Evolutionary conservation across 768 basidiomycete species (phyloP).

Genomic region (Lactifluus hygrophoroides): DNA sequence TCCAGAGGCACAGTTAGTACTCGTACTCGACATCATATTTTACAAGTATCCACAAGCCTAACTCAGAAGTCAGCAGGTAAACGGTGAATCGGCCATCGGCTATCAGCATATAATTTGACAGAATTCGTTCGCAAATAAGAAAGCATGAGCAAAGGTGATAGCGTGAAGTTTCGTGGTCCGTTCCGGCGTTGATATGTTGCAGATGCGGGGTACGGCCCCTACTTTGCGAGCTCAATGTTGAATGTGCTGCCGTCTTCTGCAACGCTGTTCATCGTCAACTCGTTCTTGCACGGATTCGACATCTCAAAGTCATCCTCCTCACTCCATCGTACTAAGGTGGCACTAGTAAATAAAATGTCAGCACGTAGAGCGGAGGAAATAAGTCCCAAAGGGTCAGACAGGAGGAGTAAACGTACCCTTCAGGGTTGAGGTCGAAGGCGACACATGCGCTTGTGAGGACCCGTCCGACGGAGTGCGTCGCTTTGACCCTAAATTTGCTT

Average conservation of each 20-base stretch:
- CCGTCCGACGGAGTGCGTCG: conserved; percentile 8
- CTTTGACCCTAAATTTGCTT: conserved; percentile 16
- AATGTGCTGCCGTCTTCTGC: conserved; percentile 1
- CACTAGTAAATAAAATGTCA: background rate
- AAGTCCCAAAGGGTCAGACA: background rate
- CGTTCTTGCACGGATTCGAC: conserved; percentile 1
- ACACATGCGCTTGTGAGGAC: conserved; percentile 14
- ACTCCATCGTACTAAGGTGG: background rate
- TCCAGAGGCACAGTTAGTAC: background rate
- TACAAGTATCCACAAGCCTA: background rate
- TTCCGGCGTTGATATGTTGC: background rate
- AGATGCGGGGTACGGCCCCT: background rate
- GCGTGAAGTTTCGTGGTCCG: background rate
- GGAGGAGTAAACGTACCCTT: background rate
- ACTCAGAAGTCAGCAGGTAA: too few species aligned
- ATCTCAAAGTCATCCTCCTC: conserved; percentile 6
- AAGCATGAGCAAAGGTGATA: background rate
- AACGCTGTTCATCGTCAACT: conserved; percentile 5
- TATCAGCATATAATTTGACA: background rate
- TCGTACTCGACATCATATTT: background rate
- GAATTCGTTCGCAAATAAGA: background rate
- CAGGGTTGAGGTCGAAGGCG: conserved; percentile 2
- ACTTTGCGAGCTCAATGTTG: conserved; percentile 11
- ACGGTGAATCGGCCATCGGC: background rate
- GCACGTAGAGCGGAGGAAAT: background rate